These are phyloP conservation scores for Gloeophyllum trabeum DNA, from an alignment of 768 basidiomycete species.

Conservation along the genomic window DNA sequence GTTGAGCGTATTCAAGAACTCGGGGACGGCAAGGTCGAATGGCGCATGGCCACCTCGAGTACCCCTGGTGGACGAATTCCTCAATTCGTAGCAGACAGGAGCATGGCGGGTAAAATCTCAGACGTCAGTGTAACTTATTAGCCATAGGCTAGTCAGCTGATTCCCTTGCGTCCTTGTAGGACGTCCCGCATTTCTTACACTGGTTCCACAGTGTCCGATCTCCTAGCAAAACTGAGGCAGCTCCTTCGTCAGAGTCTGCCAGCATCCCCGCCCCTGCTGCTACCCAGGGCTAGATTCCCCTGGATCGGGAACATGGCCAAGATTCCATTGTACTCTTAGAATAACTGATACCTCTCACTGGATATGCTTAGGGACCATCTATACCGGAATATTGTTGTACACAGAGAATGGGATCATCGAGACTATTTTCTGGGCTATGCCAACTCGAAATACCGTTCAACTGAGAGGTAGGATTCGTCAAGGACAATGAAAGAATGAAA, in stretches of 20 bases:
- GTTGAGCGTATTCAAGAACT: constrained; percentile 58
- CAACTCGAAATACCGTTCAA: constrained; percentile 80
- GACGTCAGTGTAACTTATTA: constrained; percentile 28
- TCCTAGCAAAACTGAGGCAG: background rate
- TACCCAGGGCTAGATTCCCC: no score
- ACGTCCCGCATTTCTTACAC: constrained; percentile 61
- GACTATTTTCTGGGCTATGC: constrained; percentile 27
- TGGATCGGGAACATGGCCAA: no score
- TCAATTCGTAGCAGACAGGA: constrained; percentile 45
- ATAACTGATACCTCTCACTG: no score
- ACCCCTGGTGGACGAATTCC: constrained; percentile 64
- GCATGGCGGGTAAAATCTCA: constrained; percentile 52
- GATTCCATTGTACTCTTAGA: no score
- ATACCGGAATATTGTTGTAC: no score
- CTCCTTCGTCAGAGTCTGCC: background rate
- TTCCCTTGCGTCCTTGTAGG: constrained; percentile 28
- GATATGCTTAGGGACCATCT: no score
- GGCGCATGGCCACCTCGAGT: constrained; percentile 74
- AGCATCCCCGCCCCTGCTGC: no score
- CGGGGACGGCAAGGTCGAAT: constrained; percentile 54
- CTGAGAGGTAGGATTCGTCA: constrained; percentile 23
- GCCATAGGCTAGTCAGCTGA: background rate
- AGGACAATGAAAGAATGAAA: constrained; percentile 4
- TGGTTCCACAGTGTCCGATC: constrained; percentile 37
- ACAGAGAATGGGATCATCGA: no score